phyloP scores from a whole-genome alignment of 1,284 basidiomycete species.

The Leccinum angustisporum region DNA sequence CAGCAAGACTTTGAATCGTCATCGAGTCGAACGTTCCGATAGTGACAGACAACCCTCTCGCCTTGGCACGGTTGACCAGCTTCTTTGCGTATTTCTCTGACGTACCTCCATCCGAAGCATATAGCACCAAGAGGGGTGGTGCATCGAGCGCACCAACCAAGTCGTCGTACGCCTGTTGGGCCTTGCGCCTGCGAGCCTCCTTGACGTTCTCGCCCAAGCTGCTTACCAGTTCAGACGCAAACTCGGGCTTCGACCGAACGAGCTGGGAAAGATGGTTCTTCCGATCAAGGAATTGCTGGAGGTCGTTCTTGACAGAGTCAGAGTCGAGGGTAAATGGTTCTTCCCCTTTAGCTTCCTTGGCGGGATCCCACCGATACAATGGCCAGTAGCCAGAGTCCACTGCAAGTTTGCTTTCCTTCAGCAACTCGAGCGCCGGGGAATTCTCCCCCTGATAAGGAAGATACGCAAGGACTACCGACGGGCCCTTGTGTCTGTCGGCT shows the following conservation, averaged over 20 bases:
- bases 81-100: conserved; percentile 97
- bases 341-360: conserved; percentile 69
- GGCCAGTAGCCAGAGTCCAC: conserved; percentile 99
- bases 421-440: conserved; percentile 79
- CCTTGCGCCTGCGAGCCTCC: conserved; percentile 82
- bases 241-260: conserved; percentile 74
- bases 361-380: conserved; percentile 96
- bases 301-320: conserved; percentile 90
- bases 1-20: conserved; percentile 69
- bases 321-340: conserved; percentile 94
- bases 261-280: conserved; percentile 96
- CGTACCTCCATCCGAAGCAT: conserved; percentile 91
- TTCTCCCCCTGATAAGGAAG: conserved; percentile 85
- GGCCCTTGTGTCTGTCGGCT: conserved; percentile 88
- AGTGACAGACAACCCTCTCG: conserved; percentile 80
- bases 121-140: conserved; percentile 86
- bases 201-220: conserved; percentile 84
- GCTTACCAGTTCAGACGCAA: conserved; percentile 83
- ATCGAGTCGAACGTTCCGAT: conserved; percentile 77
- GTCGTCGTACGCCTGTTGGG: conserved; percentile 84
- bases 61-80: conserved; percentile 80
- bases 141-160: conserved; percentile 86
- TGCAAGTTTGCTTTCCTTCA: conserved; percentile 97
- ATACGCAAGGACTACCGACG: conserved; percentile 92
- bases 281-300: conserved; percentile 94